Conservation (phyloP, 148 eudicot genomes). For the Chenopodium formosanum region DNA sequence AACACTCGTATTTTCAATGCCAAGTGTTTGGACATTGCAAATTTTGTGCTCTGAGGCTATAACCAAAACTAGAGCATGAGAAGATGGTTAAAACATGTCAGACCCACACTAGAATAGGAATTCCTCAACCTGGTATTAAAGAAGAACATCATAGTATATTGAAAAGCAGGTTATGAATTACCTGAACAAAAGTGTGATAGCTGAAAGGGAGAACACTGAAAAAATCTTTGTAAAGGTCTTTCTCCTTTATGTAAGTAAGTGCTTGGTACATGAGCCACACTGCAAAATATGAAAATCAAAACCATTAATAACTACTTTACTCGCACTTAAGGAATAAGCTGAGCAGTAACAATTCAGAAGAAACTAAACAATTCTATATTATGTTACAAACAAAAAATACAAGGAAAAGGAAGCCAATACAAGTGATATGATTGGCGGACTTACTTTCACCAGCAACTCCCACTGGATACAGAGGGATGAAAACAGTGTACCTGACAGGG, state of each 20-base stretch:
- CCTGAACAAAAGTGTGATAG: constrained; percentile 65
- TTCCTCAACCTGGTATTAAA: neutral
- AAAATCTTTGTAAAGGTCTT: constrained; percentile 53
- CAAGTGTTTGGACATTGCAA: neutral
- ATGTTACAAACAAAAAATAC: neutral
- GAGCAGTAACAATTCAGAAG: neutral
- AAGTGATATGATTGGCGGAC: constrained; percentile 20
- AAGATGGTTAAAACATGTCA: neutral
- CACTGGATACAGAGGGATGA: constrained; percentile 68
- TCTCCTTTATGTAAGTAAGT: constrained; percentile 64
- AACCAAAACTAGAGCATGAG: neutral
- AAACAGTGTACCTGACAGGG: constrained; percentile 69
- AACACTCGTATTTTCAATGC: neutral
- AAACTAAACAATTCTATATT: neutral
- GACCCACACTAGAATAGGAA: neutral
- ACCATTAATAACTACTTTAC: neutral
- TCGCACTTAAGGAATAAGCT: neutral
- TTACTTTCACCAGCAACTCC: constrained; percentile 87
- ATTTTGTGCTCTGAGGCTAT: neutral
- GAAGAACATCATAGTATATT: neutral
- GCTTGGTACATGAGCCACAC: constrained; percentile 95
- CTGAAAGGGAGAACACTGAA: constrained; percentile 61
- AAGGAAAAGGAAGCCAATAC: neutral
- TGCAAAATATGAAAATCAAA: constrained; percentile 32
- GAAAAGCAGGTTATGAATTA: constrained; percentile 23